These are phyloP conservation scores for Parmelia sp. DNA, from an alignment of 495 filamentous ascomycete species.

Conservation along the genomic window DNA sequence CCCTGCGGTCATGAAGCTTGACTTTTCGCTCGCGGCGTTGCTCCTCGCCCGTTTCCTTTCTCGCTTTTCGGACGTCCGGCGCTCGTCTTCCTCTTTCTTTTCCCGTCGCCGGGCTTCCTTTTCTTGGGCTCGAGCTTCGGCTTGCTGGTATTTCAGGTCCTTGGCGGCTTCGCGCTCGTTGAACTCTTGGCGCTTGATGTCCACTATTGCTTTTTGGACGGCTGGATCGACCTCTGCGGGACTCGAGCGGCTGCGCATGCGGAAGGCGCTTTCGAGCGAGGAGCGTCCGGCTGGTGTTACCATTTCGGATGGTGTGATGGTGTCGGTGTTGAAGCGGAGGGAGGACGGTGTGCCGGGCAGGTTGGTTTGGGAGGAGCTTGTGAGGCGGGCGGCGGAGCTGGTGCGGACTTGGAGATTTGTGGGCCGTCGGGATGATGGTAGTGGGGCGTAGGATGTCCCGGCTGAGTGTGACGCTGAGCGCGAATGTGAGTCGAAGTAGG, in stretches of 20 bases:
- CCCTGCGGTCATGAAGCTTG: conserved; percentile 12
- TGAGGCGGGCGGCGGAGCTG: conserved; percentile 42
- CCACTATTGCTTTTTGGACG: conserved; percentile 48
- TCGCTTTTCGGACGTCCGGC: conserved; percentile 21
- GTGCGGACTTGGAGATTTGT: conserved; percentile 42
- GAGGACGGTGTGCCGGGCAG: conserved; percentile 46
- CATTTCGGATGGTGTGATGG: conserved; percentile 39
- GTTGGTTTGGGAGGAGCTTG: conserved; percentile 48
- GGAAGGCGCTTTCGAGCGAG: conserved; percentile 53
- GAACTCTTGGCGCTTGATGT: conserved; percentile 51
- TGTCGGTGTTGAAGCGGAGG: conserved; percentile 41
- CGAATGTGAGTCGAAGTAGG: conserved; percentile 25
- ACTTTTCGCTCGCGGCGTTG: conserved; percentile 27
- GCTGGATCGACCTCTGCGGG: conserved; percentile 43
- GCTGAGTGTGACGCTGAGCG: conserved; percentile 27
- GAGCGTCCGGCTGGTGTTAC: conserved; percentile 44
- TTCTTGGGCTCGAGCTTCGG: conserved; percentile 34
- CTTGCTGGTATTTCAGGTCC: conserved; percentile 46
- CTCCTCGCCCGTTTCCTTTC: conserved; percentile 25
- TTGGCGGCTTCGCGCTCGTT: conserved; percentile 56
- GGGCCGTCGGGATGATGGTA: conserved; percentile 30
- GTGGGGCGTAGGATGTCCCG: conserved; percentile 33
- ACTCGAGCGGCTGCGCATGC: conserved; percentile 41
- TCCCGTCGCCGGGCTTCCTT: conserved; percentile 44
- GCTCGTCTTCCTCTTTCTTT: conserved; percentile 29